Evolutionary conservation across 345 rosid genomes (phyloP).

Genomic region (Luvunga scandens): DNA sequence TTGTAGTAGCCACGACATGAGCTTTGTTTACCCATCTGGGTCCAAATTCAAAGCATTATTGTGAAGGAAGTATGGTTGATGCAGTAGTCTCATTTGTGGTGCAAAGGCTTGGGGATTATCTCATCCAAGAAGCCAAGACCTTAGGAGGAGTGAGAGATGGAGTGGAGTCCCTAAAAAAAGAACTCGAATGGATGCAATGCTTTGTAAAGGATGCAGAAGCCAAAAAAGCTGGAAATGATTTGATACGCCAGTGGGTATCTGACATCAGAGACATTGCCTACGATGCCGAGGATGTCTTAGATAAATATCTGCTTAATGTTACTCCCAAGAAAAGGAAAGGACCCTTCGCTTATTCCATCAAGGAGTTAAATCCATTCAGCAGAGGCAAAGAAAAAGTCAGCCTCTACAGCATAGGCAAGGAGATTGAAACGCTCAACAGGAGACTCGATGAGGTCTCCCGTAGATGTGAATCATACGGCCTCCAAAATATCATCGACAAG

Average conservation of each 20-base stretch:
- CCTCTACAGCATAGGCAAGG: neutral
- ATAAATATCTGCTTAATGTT: neutral
- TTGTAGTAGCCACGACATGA: neutral
- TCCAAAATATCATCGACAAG: neutral
- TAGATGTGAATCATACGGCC: neutral
- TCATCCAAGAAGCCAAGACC: neutral
- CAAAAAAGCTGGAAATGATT: neutral
- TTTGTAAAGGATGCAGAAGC: constrained; percentile 5
- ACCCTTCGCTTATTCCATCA: neutral
- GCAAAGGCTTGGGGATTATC: neutral
- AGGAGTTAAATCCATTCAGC: no score
- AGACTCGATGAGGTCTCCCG: neutral
- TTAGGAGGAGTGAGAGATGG: neutral
- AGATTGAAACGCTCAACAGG: neutral
- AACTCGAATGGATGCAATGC: neutral
- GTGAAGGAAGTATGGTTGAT: constrained; percentile 1
- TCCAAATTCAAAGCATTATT: no score
- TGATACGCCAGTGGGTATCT: neutral
- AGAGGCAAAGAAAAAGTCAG: neutral
- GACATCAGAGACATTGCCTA: constrained; percentile 6
- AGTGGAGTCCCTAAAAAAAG: neutral
- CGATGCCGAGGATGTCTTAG: neutral
- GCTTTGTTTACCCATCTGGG: neutral
- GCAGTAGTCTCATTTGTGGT: neutral
- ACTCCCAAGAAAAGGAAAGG: neutral